These are phyloP conservation scores for Cryptococcus sp. DNA, from an alignment of 1,284 basidiomycete genomes.

Conservation along the genomic window DNA sequence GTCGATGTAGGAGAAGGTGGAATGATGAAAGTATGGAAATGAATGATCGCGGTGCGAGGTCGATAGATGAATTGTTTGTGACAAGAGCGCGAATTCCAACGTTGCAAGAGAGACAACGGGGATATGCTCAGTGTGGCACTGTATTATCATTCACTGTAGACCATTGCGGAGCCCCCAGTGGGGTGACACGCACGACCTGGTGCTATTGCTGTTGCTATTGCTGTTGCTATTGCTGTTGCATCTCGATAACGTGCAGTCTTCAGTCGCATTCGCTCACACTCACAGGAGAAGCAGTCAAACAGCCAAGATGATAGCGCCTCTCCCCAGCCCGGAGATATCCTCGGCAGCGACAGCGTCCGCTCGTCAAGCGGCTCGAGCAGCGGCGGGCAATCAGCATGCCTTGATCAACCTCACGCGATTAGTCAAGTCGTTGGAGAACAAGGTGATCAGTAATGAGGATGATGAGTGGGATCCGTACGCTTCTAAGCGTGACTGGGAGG, in stretches of 20 bases:
- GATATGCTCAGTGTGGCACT: no score
- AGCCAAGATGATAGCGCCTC: conserved; percentile 1
- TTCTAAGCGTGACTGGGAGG: conserved; percentile 49
- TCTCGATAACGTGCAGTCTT: no score
- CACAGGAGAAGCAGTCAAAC: background rate
- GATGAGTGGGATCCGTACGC: conserved; percentile 31
- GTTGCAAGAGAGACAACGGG: no score
- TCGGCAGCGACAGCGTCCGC: conserved; percentile 29
- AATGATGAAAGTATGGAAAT: background rate
- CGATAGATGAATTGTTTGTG: background rate
- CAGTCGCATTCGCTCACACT: no score
- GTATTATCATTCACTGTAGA: no score
- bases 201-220: no score
- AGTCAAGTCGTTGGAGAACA: conserved; percentile 37
- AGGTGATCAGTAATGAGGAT: conserved; percentile 19
- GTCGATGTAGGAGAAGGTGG: no score
- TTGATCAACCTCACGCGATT: conserved; percentile 48
- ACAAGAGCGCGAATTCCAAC: no score
- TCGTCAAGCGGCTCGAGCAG: conserved; percentile 28
- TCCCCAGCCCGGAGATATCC: background rate
- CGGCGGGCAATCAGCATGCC: conserved; percentile 40
- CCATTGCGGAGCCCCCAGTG: no score
- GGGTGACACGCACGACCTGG: no score
- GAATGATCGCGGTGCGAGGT: background rate
- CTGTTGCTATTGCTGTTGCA: no score